Conservation (phyloP, 345 rosid species). For the Brassica cretica region DNA sequence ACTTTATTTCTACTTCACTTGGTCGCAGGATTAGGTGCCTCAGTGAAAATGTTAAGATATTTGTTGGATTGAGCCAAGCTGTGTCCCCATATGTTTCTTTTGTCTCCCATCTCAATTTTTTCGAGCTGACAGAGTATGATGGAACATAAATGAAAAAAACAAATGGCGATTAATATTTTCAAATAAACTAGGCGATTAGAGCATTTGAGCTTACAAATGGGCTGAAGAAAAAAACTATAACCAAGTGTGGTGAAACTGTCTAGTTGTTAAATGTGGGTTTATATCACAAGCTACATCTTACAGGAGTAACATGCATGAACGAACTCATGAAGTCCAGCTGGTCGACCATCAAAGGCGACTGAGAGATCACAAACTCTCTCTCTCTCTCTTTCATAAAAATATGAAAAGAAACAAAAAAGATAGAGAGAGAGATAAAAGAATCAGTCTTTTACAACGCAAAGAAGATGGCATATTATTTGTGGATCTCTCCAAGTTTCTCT, state of each 20-base stretch:
- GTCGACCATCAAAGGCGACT: slow-evolving; percentile 11
- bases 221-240: background rate
- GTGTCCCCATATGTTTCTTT: background rate
- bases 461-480: background rate
- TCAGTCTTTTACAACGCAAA: slow-evolving; percentile 14
- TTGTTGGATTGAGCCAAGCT: background rate
- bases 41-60: background rate
- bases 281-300: background rate
- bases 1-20: background rate
- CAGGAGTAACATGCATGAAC: slow-evolving; percentile 25
- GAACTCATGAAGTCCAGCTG: slow-evolving; percentile 9
- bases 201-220: background rate
- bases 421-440: background rate
- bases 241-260: background rate
- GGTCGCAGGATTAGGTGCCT: background rate
- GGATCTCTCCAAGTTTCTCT: slow-evolving; percentile 28
- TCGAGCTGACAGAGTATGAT: background rate
- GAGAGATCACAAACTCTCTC: slow-evolving; percentile 3
- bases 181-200: background rate
- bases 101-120: background rate
- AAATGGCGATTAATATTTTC: background rate
- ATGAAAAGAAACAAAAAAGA: background rate
- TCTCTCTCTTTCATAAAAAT: background rate
- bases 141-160: background rate
- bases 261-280: background rate